Conservation (phyloP, 345 rosid genomes). For the Trapa bicornis region DNA sequence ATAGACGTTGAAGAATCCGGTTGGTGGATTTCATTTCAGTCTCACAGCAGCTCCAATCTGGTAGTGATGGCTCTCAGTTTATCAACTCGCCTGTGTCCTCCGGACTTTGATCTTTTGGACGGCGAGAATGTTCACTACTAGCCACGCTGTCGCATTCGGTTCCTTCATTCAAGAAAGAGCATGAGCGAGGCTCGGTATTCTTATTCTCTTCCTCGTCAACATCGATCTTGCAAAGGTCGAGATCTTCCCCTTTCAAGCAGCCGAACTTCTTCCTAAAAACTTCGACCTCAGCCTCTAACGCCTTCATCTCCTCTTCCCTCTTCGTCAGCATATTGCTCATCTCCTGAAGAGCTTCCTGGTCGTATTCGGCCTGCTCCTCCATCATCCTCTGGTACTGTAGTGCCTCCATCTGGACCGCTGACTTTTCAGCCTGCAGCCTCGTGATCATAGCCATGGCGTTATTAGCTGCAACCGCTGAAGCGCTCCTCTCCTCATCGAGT, state of each 20-base stretch:
- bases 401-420: slow-evolving; percentile 94
- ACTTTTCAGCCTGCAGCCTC: slow-evolving; percentile 76
- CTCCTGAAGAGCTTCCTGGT: slow-evolving; percentile 70
- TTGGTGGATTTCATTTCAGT: neutral
- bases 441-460: slow-evolving; percentile 96
- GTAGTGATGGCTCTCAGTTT: neutral
- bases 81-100: neutral
- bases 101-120: neutral
- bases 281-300: slow-evolving; percentile 52
- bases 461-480: slow-evolving; percentile 85
- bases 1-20: neutral
- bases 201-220: slow-evolving; percentile 3
- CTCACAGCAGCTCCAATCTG: neutral
- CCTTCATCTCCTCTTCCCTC: slow-evolving; percentile 51
- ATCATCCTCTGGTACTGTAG: slow-evolving; percentile 95
- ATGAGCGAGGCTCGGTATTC: slow-evolving; percentile 7
- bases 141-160: slow-evolving; percentile 11
- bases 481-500: slow-evolving; percentile 79
- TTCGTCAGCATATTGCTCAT: slow-evolving; percentile 34
- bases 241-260: slow-evolving; percentile 20
- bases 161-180: slow-evolving; percentile 1
- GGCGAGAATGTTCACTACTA: neutral
- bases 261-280: slow-evolving; percentile 50
- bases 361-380: slow-evolving; percentile 95
- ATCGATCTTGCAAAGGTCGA: neutral